Evolutionary conservation across 2,329 filamentous ascomycete genomes (phyloP).

Genomic region (Epicoccum nigrum): DNA sequence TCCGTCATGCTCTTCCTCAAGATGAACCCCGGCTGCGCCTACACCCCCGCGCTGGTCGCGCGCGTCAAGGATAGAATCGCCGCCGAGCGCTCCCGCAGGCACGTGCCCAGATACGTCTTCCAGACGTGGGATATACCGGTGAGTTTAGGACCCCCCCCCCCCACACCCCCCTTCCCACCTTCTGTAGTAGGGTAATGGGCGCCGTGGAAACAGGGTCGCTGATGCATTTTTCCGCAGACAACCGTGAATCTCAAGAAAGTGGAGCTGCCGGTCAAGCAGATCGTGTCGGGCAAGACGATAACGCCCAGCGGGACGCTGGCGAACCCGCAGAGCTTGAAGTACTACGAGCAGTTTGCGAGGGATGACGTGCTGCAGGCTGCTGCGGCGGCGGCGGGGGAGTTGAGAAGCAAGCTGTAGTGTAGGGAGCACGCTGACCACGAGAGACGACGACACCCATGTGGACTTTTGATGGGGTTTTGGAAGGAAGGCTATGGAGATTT

Average conservation of each 20-base stretch:
- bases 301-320: conserved; percentile 77
- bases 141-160: too few species aligned
- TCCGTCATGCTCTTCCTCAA: conserved; percentile 65
- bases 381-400: not conserved
- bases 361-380: conserved; percentile 62
- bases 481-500: too few species aligned
- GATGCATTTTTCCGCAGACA: conserved; percentile 58
- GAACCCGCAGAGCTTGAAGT: conserved; percentile 77
- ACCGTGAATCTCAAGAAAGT: conserved; percentile 88
- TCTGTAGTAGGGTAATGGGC: not conserved
- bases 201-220: not conserved
- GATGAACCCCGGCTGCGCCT: conserved; percentile 61
- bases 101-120: conserved; percentile 80
- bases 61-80: conserved; percentile 70
- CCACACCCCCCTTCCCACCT: too few species aligned
- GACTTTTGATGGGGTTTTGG: too few species aligned
- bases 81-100: conserved; percentile 70
- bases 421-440: too few species aligned
- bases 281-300: conserved; percentile 75
- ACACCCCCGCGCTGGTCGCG: conserved; percentile 45
- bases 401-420: conserved; percentile 38
- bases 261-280: conserved; percentile 82
- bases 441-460: too few species aligned
- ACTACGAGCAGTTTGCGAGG: conserved; percentile 78
- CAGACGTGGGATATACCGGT: conserved; percentile 82